These are phyloP conservation scores for Trichoderma brevicompactum DNA, from an alignment of 2,329 filamentous ascomycete genomes.

Conservation along the genomic window DNA sequence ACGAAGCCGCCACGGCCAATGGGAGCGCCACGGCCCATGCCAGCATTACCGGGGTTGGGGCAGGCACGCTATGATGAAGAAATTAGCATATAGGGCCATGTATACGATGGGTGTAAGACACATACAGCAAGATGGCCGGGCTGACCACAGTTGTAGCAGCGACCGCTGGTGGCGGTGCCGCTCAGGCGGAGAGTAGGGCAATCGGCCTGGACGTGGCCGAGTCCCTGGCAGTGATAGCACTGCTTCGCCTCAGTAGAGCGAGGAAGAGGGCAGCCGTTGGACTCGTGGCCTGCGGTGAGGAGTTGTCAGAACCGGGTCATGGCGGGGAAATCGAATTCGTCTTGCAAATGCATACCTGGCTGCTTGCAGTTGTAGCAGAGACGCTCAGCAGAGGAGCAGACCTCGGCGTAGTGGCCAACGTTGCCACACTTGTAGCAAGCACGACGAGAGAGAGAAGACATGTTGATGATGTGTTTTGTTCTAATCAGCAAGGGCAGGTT, in stretches of 20 bases:
- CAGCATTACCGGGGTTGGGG: constrained; percentile 69
- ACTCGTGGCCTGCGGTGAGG: constrained; percentile 73
- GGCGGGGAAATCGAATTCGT: not conserved
- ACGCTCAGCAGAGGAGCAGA: constrained; percentile 96
- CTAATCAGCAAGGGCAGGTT: constrained; percentile 50
- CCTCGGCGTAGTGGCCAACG: constrained; percentile 81
- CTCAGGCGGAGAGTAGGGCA: constrained; percentile 95
- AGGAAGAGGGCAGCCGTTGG: constrained; percentile 94
- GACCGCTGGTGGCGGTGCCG: constrained; percentile 78
- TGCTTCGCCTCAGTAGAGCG: constrained; percentile 98
- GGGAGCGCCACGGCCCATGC: constrained; percentile 67
- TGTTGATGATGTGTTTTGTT: constrained; percentile 46
- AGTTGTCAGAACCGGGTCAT: constrained; percentile 16
- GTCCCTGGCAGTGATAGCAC: constrained; percentile 99
- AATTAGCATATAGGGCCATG: not conserved
- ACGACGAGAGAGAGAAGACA: constrained; percentile 81
- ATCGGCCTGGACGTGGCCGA: constrained; percentile 97
- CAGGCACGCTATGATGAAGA: constrained; percentile 68
- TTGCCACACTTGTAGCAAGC: constrained; percentile 86
- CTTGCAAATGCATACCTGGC: constrained; percentile 58
- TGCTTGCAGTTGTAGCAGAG: constrained; percentile 99
- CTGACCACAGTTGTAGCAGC: constrained; percentile 97
- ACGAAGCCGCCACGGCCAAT: constrained; percentile 73
- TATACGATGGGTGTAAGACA: constrained; percentile 32
- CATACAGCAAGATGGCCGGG: constrained; percentile 87